These are phyloP conservation scores for Candida sanyiensis DNA, from an alignment of 805 yeast species.

Conservation along the genomic window DNA sequence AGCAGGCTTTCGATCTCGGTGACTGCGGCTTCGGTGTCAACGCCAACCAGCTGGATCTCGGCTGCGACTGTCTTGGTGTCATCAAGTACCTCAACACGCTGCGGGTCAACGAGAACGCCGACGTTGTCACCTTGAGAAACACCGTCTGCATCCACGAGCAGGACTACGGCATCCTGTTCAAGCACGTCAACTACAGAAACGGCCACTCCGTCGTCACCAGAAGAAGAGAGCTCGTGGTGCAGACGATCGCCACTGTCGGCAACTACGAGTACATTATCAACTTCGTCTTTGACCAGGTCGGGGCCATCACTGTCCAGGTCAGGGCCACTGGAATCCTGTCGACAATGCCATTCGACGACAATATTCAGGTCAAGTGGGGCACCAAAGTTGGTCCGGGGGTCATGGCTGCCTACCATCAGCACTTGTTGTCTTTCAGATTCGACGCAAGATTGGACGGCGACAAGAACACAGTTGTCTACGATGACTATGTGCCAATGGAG, in stretches of 20 bases:
- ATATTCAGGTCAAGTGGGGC: conserved; percentile 58
- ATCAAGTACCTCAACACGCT: conserved; percentile 67
- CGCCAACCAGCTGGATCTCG: conserved; percentile 62
- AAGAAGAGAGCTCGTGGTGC: conserved; percentile 73
- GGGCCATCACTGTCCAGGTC: conserved; percentile 70
- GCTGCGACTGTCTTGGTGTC: conserved; percentile 80
- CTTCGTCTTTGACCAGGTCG: conserved; percentile 70
- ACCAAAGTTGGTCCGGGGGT: conserved; percentile 75
- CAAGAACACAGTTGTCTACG: conserved; percentile 64
- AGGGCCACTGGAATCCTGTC: conserved; percentile 85
- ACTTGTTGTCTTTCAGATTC: conserved; percentile 69
- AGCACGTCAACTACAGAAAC: conserved; percentile 78
- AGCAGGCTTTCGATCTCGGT: conserved; percentile 83
- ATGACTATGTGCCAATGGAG: conserved; percentile 61
- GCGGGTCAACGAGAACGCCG: conserved; percentile 53
- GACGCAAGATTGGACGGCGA: conserved; percentile 83
- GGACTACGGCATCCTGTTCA: conserved; percentile 69
- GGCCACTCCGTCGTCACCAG: conserved; percentile 59
- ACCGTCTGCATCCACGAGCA: conserved; percentile 79
- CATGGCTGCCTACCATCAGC: conserved; percentile 83
- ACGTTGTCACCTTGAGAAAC: conserved; percentile 55
- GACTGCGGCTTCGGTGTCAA: conserved; percentile 77
- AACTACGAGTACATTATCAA: conserved; percentile 77
- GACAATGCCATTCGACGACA: conserved; percentile 75
- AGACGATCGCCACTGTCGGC: conserved; percentile 79